Conservation (phyloP, 129 eudicot species). For the Chrysanthemum lavandulifolium region DNA sequence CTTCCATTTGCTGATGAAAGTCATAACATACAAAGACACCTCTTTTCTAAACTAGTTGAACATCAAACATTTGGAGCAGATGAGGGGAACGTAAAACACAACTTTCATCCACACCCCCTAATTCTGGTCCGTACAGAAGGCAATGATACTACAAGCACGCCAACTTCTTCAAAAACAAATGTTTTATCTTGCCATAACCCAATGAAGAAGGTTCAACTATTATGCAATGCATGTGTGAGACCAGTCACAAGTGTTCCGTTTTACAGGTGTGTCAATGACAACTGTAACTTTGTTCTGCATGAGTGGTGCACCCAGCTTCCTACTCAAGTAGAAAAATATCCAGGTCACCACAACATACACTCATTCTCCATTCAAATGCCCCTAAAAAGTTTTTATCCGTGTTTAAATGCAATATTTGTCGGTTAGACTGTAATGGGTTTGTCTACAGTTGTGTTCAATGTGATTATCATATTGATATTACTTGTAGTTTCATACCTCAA, state of each 20-base stretch:
- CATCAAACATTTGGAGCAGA: not conserved
- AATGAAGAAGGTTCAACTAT: not conserved
- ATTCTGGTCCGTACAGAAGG: not conserved
- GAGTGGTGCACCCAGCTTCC: slow-evolving; percentile 20
- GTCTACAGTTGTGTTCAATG: not conserved
- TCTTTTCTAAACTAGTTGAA: not conserved
- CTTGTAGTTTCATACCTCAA: not conserved
- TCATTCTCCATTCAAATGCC: not conserved
- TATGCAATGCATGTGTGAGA: slow-evolving; percentile 5
- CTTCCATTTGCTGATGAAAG: too few species aligned
- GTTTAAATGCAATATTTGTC: not conserved
- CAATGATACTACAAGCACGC: not conserved
- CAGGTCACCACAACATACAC: slow-evolving; percentile 10
- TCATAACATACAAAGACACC: not conserved
- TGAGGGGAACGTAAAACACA: not conserved
- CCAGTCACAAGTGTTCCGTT: slow-evolving; percentile 16
- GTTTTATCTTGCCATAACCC: not conserved
- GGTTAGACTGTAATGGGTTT: not conserved
- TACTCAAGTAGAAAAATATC: not conserved
- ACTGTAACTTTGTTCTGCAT: not conserved
- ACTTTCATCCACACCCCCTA: not conserved
- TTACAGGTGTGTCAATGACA: not conserved
- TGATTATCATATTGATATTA: not conserved
- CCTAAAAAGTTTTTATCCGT: not conserved
- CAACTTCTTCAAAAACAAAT: not conserved